Evolutionary conservation across 2,329 filamentous ascomycete species (phyloP).

Genomic region (Clonostachys sp.): DNA sequence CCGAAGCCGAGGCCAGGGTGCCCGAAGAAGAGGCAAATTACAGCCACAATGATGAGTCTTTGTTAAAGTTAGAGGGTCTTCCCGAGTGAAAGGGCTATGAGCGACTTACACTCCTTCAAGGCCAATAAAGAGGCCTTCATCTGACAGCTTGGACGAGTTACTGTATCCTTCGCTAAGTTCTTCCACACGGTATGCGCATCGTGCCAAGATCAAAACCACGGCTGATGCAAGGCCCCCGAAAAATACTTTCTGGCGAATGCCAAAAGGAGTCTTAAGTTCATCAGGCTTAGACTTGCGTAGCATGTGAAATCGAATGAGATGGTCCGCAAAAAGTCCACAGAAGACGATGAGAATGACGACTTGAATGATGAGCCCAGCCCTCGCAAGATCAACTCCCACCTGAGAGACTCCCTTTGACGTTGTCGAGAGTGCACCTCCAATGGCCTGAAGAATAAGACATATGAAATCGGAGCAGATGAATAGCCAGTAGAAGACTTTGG

Average conservation of each 20-base stretch:
- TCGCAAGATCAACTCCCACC: conserved; percentile 29
- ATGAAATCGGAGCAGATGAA: conserved; percentile 52
- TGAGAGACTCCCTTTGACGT: conserved; percentile 29
- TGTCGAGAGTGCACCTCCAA: conserved; percentile 49
- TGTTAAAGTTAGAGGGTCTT: too few relatives aligned
- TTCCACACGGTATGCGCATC: conserved; percentile 60
- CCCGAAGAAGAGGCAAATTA: conserved; percentile 26
- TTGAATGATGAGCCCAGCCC: conserved; percentile 54
- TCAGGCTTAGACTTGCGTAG: conserved; percentile 28
- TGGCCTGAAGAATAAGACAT: conserved; percentile 52
- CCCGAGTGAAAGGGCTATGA: too few relatives aligned
- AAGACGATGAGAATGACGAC: conserved; percentile 51
- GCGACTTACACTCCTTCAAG: conserved; percentile 37
- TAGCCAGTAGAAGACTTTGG: conserved; percentile 37
- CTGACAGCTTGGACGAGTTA: conserved; percentile 44
- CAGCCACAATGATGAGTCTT: conserved; percentile 26
- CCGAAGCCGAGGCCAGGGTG: conserved; percentile 34
- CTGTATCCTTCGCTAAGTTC: conserved; percentile 61
- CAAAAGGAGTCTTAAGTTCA: conserved; percentile 9
- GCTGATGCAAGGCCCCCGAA: conserved; percentile 46
- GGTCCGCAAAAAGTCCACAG: conserved; percentile 39
- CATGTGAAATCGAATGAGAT: conserved; percentile 43
- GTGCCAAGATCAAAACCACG: conserved; percentile 54
- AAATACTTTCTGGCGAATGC: conserved; percentile 34
- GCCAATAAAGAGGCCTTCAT: conserved; percentile 47